Base-by-base conservation (phyloP, 2,329 filamentous ascomycete genomes). In the Fusarium tupiense region DNA sequence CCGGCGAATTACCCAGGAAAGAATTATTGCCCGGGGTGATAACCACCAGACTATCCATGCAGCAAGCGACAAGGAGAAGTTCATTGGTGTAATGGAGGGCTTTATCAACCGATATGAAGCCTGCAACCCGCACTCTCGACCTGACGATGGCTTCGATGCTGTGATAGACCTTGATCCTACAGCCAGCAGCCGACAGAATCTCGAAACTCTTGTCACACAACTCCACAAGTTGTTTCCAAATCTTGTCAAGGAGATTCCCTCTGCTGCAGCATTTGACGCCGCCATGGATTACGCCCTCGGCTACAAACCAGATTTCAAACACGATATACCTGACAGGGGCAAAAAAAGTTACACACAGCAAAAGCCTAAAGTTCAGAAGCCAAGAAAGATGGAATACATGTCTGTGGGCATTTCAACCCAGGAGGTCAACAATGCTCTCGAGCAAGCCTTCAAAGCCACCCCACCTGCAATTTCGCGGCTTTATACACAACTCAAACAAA, bases 31-130 rank as follows among this genome's bases (percentile, higher is more conserved):
- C 11, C 92, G 96, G 29, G 96, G 96, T 20, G 95, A 99, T 82
- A 98, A 98, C 79, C 96, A 99, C 82, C 96, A 99, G 84, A 99
- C 96, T 2, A 98, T 99, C 68, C 95, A 96, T 79, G 95, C 96
- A 17, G 92, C 90, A 52, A 92, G 93, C 64, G 89, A 92, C 50
- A 83, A 87, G 53, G 84, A 88, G 24, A 96, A 98, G 81, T 94
- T 96, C 63, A 86, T 96, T 53, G 90, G 90, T 10, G 97, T 99
- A 77, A 98, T 99, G 96, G 94, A 98, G 77, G 94, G 94, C 7
- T 99, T 99, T 83, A 87, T 99, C 74, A 83, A 89, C 19, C 91
- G 96, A 41, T 98, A 98, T 80, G 93, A 99, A 84, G 89, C 92
- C 26, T 87, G 95, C 67, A 89, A 95, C 73, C 84, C 88, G 2